Base-by-base conservation (phyloP, 305 asterid species). In the Fraxinus angustifolia region DNA sequence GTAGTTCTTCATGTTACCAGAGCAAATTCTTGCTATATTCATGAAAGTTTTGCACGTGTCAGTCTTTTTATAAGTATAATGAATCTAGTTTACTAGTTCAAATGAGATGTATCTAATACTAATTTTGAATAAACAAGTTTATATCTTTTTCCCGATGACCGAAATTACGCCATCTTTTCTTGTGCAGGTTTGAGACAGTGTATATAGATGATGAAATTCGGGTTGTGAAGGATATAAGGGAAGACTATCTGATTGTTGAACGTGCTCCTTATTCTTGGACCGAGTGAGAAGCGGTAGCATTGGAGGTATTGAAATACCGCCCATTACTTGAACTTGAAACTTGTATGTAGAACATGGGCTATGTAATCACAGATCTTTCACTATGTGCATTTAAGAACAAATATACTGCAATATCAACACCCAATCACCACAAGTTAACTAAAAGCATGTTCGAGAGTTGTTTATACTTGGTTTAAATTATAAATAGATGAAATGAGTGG, bases 211-310 rank as follows among this genome's bases (percentile, higher is more conserved):
- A 89, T 85, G 97, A 93, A 79, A 92, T 94, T 78, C 93, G 98
- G 82, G 97, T 93, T 77, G 98, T 85, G 87, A 93, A 93, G 86
- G 98, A 94, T 87, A 93, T 94, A 45, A 90, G 98, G 81, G 86
- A 89, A 65, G 98, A 93, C 80, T 94, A 93, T 88, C 82, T 94
- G 82, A 81, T 94, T 45, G 97, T 94, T 11, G 95, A 94, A 76
- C 93, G 97, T 33, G 96, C 97, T 81, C 96, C 96, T 74, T 94
- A 92, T 89, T 86, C 91, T 35, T 94, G 98, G 98, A 94, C 88
- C 75, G 97, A 92, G 83, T 93, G 87, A 93, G 82, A 26, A 23
- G 68, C n/a, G 70, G 78, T 23, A n/a, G 36, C 21, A 16, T 28
- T n/a, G 34, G 60, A 75, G 17, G 56, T 45, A 45, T 45, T 45